Base-by-base conservation (phyloP, 805 yeast species). In the Candida morakotiae region DNA sequence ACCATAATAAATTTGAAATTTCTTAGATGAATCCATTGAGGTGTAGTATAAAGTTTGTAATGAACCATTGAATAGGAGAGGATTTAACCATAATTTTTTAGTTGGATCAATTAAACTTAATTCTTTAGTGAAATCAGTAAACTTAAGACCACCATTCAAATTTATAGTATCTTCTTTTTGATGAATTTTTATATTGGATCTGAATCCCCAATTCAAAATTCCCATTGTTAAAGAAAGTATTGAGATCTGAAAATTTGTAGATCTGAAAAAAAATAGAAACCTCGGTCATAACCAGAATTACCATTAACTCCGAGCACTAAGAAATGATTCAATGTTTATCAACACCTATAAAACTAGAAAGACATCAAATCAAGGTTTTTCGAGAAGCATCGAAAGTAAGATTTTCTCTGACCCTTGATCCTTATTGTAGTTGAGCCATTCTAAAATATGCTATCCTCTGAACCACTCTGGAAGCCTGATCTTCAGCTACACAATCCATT, bases 11-110 rank as follows among this genome's bases (percentile, higher is more conserved):
- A 85, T 74, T 29, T 62, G 49, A 48, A 81, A 82, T 20, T 58
- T 57, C 28, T 64, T 62, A n/a, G 75, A 64, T 40, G 73, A 72
- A 39, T 71, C 70, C 26, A 77, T 75, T 16, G 69, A 58, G 2
- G 81, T 74, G 31, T 89, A 77, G 51, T 77, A 80, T 54, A 83
- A 52, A 2, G 96, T 87, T 58, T 89, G 96, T 19, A 86, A 59
- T 39, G 82, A 73, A 17, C 96, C 96, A 42, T 79, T 79, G 56
- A 77, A 77, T 20, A 83, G 56, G 3, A 73, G 58, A 6, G 93
- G 93, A 43, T 77, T 73, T 53, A 82, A 63, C 56, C 75, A 61
- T 47, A 81, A 71, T 47, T 67, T 68, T 27, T 52, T 47, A 15
- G 41, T 22, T 2, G 56, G 47, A 28, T 47, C 60, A 13, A 62